phyloP scores from a whole-genome alignment of 2,329 filamentous ascomycete species.

The Clarireedia paspali region DNA sequence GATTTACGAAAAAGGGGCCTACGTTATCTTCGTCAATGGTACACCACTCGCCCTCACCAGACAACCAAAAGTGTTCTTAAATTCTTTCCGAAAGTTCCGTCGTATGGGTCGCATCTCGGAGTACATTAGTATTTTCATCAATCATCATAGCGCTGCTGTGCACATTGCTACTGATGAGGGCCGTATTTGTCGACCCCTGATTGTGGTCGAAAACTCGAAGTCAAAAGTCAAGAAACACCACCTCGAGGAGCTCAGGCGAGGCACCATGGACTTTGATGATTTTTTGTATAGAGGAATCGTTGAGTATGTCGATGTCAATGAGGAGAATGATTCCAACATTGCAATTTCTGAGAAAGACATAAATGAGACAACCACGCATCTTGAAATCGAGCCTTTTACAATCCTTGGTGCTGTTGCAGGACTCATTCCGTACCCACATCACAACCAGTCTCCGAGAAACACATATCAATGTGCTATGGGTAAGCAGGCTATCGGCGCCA shows the following conservation, averaged over 20 bases:
- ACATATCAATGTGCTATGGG: slow-evolving; percentile 99
- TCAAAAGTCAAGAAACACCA: slow-evolving; percentile 74
- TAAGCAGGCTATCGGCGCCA: slow-evolving; percentile 98
- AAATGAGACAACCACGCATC: slow-evolving; percentile 75
- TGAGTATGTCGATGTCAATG: slow-evolving; percentile 96
- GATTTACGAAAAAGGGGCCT: slow-evolving; percentile 76
- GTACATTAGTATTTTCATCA: slow-evolving; percentile 95
- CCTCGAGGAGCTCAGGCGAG: slow-evolving; percentile 72
- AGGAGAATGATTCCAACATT: slow-evolving; percentile 94
- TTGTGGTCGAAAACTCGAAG: slow-evolving; percentile 83
- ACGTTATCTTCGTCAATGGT: slow-evolving; percentile 91
- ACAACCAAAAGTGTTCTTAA: slow-evolving; percentile 78
- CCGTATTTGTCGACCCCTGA: slow-evolving; percentile 89
- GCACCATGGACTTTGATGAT: slow-evolving; percentile 85
- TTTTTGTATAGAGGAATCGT: slow-evolving; percentile 85
- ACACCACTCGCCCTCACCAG: slow-evolving; percentile 84
- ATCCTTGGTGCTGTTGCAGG: slow-evolving; percentile 92
- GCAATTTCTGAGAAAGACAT: slow-evolving; percentile 84
- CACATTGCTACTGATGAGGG: slow-evolving; percentile 97
- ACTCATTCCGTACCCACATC: slow-evolving; percentile 94
- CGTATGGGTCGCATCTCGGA: slow-evolving; percentile 89
- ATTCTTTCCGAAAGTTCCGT: slow-evolving; percentile 77
- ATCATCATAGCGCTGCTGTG: slow-evolving; percentile 83
- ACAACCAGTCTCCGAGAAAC: slow-evolving; percentile 97
- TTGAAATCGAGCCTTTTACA: slow-evolving; percentile 97